Evolutionary conservation across 1,139 yeast genomes (phyloP).

Genomic region (Nakaseomyces nivariensis): DNA sequence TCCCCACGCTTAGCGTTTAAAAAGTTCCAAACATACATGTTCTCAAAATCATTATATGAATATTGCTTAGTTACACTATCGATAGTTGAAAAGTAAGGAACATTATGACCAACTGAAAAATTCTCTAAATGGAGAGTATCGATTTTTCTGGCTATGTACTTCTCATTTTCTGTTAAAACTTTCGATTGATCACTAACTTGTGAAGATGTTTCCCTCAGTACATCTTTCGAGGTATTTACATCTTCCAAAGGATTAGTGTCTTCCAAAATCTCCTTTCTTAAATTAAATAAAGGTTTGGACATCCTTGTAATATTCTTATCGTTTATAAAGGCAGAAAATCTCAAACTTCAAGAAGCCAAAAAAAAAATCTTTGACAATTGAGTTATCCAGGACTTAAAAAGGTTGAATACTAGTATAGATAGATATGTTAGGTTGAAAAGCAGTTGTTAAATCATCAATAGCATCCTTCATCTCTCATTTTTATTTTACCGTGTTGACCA

Average conservation of each 20-base stretch:
- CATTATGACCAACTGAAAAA: neutral
- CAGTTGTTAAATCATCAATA: no score
- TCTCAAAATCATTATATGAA: conserved; percentile 33
- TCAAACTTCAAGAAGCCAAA: neutral
- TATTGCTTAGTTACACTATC: conserved; percentile 1
- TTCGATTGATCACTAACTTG: conserved; percentile 6
- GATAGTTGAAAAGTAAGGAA: conserved; percentile 1
- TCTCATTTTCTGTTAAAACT: conserved; percentile 26
- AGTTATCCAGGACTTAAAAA: no score
- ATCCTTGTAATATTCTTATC: neutral
- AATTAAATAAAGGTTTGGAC: conserved; percentile 8
- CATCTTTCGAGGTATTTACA: neutral
- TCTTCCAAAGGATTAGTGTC: conserved; percentile 4
- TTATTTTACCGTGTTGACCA: no score
- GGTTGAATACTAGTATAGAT: no score
- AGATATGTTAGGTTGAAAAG: no score
- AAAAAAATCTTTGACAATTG: no score
- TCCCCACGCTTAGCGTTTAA: conserved; percentile 44
- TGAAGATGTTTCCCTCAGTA: conserved; percentile 3
- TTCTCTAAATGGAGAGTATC: neutral
- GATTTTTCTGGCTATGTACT: conserved; percentile 17
- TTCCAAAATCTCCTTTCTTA: conserved; percentile 10
- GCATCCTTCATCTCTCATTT: no score
- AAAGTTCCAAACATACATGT: conserved; percentile 64
- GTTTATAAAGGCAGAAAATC: neutral